Evolutionary conservation across 495 filamentous ascomycete genomes (phyloP), one percentile per base, ranked within the genome.

Genomic region (Haplographium delicatum): DNA sequence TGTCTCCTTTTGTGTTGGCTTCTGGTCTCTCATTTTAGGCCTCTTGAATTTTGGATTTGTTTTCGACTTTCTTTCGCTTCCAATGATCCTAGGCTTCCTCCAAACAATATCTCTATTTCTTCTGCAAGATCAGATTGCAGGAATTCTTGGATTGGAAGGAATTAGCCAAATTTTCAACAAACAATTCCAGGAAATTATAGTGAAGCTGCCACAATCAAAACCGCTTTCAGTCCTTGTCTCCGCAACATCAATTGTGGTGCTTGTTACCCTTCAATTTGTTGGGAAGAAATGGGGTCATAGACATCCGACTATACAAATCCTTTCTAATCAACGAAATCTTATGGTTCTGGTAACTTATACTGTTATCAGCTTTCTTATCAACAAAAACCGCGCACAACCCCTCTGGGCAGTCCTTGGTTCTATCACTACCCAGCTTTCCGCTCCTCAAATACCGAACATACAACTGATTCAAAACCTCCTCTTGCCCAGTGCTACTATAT

Each of bases 311-410:
- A 0, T 54, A 13, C 16, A 28, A 11, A 54, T 47, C 8, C 2
- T 54, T 6, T 19, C 33, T 18, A 42, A 30, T n/a, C 35, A 20
- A 2, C 45, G 51, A 35, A 25, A 48, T 27, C 18, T 54, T 10
- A 95, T 96, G 57, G 85, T 94, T 47, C 89, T 97, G 47, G 67
- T 95, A 27, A 74, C 95, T 20, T 96, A 89, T 67, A 93, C 89
- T 15, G 71, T 95, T 72, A 86, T 96, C 66, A 91, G 88, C 68
- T 94, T 80, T 56, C 65, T 93, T 43, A 79, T 82, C 40, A 96
- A 96, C 65, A 71, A 71, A 51, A 70, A 71, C 37, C 66, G 65
- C 46, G 54, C 68, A 10, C 52, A 76, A 1, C 72, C 79, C 20
- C 64, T 65, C 16, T 93, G 95, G 65, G 72, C 65, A 25, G 82